Percentiles rank a stretch among this genome's conserved stretches.
Conservation (phyloP, 495 filamentous ascomycete species). For the Aspergillus egyptiacus region DNA sequence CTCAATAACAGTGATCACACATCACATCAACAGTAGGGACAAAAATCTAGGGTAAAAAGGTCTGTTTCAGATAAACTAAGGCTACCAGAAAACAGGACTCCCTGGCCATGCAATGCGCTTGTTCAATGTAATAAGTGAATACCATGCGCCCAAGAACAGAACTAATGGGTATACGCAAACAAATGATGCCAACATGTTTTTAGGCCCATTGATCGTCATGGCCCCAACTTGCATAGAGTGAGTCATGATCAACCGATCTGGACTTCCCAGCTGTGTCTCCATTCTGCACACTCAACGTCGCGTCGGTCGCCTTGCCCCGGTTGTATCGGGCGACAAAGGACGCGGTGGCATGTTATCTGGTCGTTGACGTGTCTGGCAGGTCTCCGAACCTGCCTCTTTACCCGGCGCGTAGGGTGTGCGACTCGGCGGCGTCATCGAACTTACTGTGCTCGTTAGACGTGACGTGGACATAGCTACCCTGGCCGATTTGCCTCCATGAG, state of each 20-base stretch:
- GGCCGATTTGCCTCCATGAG: background rate
- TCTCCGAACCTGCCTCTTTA: background rate
- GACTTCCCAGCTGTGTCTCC: background rate
- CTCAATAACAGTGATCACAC: conserved; percentile 1
- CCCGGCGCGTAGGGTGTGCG: conserved; percentile 1
- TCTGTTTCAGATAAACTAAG: too few species aligned
- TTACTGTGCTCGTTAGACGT: conserved; percentile 13
- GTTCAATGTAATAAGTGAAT: background rate
- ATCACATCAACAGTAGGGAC: too few species aligned
- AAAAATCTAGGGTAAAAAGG: too few species aligned
- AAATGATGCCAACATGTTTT: background rate
- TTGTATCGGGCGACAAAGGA: background rate
- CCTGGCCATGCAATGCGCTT: background rate
- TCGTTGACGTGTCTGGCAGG: conserved; percentile 9
- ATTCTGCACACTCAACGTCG: background rate
- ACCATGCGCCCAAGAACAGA: background rate
- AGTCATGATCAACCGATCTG: conserved; percentile 1
- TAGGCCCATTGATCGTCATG: conserved; percentile 18
- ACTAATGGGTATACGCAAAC: conserved; percentile 11
- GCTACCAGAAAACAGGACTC: too few species aligned
- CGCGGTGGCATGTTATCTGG: background rate
- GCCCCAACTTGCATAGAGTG: conserved; percentile 15
- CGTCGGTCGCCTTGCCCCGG: background rate
- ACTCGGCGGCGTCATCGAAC: conserved; percentile 2
- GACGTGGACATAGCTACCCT: conserved; percentile 7